These are phyloP conservation scores for Aphanomyces euteiches DNA, from an alignment of 352 stramenopile genomes.

Conservation along the genomic window DNA sequence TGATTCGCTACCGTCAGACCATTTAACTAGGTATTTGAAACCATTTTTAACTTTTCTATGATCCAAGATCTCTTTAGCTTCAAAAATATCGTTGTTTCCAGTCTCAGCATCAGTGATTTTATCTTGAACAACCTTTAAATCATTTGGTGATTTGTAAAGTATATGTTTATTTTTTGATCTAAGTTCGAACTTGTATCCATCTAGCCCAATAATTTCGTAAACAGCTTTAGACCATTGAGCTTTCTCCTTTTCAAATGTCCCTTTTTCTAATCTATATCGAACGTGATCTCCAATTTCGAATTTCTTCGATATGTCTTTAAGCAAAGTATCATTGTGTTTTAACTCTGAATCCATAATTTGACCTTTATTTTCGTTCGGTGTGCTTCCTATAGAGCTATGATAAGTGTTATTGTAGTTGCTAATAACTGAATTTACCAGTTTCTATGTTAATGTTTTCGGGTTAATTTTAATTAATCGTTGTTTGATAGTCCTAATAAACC, in stretches of 20 bases:
- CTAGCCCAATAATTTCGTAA: not conserved
- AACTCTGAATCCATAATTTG: conserved; percentile 12
- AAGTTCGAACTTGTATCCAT: not conserved
- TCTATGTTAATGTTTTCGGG: conserved; percentile 3
- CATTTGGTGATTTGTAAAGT: not conserved
- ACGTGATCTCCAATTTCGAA: not conserved
- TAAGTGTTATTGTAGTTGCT: conserved; percentile 32
- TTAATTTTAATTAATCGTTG: conserved; percentile 31
- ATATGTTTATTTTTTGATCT: not conserved
- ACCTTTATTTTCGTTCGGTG: conserved; percentile 30
- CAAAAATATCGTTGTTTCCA: not conserved
- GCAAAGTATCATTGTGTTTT: conserved; percentile 25
- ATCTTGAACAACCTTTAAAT: not conserved
- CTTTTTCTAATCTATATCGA: not conserved
- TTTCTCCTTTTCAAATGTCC: not conserved
- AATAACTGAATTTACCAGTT: conserved; percentile 29
- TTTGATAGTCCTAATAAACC: conserved; percentile 36
- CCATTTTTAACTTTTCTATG: not conserved
- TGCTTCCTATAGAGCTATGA: conserved; percentile 16
- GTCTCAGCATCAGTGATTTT: not conserved
- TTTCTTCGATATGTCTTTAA: not conserved
- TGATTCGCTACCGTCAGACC: not conserved
- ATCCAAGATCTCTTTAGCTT: not conserved
- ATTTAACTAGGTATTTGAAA: not conserved
- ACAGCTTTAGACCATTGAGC: not conserved